Base-by-base conservation (phyloP, 2,329 filamentous ascomycete species). In the Cladophialophora immunda region DNA sequence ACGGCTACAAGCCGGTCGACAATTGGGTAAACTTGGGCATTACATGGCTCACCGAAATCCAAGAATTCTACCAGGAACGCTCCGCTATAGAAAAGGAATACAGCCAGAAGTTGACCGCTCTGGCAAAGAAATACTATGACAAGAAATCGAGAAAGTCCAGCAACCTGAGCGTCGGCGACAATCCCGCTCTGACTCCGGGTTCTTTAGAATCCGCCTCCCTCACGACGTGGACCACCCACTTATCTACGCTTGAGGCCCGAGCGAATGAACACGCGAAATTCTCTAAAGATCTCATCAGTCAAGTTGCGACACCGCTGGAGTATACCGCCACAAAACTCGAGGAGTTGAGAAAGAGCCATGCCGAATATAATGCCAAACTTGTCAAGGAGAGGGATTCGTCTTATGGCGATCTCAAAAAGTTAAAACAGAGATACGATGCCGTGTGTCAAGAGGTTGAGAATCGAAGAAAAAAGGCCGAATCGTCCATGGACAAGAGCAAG, bases 1-100 rank as follows among this genome's bases (percentile, higher is more conserved):
- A 99, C 89, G 92, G 92, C 77, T 99, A 97, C 86, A 97, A 96
- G 81, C 89, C 93, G 19, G 93, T 96, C 78, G 97, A 94, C 81
- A 88, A 86, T 75, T 99, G 95, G 95, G 87, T 89, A 84, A 85
- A 89, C 70, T 90, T 92, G 78, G 93, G 94, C 71, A 97, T 99
- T 78, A 84, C 87, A 72, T 99, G 94, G 94, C 89, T 99, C 67
- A 94, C 97, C 75, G 95, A 99, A 75, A 92, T 99, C 70, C 93
- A 99, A 79, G 90, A 92, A 76, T 99, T 98, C 83, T 99, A 98
- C 84, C 92, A 95, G 71, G 95, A 99, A 80, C 89, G 96, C 65
- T 92, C 93, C 76, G 89, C 84, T 38, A 97, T 99, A 78, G 95
- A 99, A 82, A 97, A 97, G 81, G 96, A 99, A 78, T 98, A 99